phyloP scores from a whole-genome alignment of 2,329 filamentous ascomycete species.

The Mariannaea sp. region DNA sequence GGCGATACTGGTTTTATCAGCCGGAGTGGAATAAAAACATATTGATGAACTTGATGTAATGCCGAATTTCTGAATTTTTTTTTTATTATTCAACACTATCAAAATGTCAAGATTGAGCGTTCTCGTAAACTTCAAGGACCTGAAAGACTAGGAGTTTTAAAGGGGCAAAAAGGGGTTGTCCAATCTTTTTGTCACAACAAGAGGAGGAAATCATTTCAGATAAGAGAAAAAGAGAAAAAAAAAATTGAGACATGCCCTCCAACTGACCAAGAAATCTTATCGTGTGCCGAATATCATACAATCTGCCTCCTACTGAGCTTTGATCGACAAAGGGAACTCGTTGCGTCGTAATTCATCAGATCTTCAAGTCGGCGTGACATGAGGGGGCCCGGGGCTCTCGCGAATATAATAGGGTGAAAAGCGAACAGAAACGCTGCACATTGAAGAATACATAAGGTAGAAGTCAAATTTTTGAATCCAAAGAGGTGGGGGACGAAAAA shows the following conservation, averaged over 20 bases:
- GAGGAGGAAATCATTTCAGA: constrained; percentile 25
- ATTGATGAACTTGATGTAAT: constrained; percentile 21
- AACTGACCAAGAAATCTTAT: constrained; percentile 21
- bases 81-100: constrained; percentile 30
- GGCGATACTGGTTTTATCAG: constrained; percentile 2
- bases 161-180: constrained; percentile 15
- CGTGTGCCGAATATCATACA: constrained; percentile 33
- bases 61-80: constrained; percentile 33
- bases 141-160: constrained; percentile 11
- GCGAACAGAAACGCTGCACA: constrained; percentile 23
- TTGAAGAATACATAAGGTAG: constrained; percentile 11
- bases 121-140: constrained; percentile 30
- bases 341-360: constrained; percentile 35
- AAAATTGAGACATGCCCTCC: constrained; percentile 16
- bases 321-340: constrained; percentile 30
- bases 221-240: constrained; percentile 12
- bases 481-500: not conserved
- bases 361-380: constrained; percentile 19
- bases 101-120: constrained; percentile 36
- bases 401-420: constrained; percentile 20
- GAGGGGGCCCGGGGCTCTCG: constrained; percentile 25
- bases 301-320: constrained; percentile 27
- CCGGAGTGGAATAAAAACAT: constrained; percentile 19
- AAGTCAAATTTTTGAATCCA: not conserved
- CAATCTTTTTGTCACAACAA: constrained; percentile 23